These are phyloP conservation scores for Prunus yedoensis DNA, from an alignment of 331 rosid species.

Conservation along the genomic window DNA sequence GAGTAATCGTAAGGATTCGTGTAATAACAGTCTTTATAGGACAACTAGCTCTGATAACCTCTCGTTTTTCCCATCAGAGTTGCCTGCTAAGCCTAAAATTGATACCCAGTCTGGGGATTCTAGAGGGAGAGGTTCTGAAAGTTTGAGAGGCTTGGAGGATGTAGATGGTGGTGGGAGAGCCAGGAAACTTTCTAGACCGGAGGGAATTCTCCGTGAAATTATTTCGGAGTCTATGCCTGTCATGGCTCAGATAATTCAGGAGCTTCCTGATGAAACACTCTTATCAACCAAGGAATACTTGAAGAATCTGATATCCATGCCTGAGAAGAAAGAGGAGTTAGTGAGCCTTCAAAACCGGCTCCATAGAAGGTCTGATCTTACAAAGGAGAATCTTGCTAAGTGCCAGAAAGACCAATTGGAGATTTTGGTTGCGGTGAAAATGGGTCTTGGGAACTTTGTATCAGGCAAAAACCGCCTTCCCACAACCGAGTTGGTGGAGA, in stretches of 20 bases:
- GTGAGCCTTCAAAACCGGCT: slow-evolving; percentile 60
- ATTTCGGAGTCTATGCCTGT: slow-evolving; percentile 56
- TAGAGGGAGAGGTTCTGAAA: slow-evolving; percentile 81
- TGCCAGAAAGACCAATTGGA: slow-evolving; percentile 72
- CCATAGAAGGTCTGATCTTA: slow-evolving; percentile 75
- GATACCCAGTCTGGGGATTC: slow-evolving; percentile 78
- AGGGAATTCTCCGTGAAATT: slow-evolving; percentile 63
- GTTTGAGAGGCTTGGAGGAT: slow-evolving; percentile 57
- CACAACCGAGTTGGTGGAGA: slow-evolving; percentile 60
- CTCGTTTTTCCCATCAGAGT: slow-evolving; percentile 92
- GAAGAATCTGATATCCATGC: slow-evolving; percentile 59
- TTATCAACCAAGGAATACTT: slow-evolving; percentile 57
- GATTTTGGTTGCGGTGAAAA: slow-evolving; percentile 69
- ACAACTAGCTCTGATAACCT: slow-evolving; percentile 78
- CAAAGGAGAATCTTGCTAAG: slow-evolving; percentile 72
- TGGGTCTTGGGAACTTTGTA: slow-evolving; percentile 72
- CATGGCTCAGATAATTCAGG: slow-evolving; percentile 63
- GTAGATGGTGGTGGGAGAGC: slow-evolving; percentile 52
- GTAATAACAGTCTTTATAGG: slow-evolving; percentile 47
- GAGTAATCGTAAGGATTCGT: slow-evolving; percentile 39
- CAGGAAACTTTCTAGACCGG: slow-evolving; percentile 58
- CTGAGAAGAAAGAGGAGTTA: slow-evolving; percentile 82
- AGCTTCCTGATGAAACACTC: slow-evolving; percentile 64
- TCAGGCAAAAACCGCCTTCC: slow-evolving; percentile 50
- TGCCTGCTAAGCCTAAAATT: slow-evolving; percentile 79